phyloP scores from a whole-genome alignment of 768 basidiomycete genomes.

The Gyrodon lividus region DNA sequence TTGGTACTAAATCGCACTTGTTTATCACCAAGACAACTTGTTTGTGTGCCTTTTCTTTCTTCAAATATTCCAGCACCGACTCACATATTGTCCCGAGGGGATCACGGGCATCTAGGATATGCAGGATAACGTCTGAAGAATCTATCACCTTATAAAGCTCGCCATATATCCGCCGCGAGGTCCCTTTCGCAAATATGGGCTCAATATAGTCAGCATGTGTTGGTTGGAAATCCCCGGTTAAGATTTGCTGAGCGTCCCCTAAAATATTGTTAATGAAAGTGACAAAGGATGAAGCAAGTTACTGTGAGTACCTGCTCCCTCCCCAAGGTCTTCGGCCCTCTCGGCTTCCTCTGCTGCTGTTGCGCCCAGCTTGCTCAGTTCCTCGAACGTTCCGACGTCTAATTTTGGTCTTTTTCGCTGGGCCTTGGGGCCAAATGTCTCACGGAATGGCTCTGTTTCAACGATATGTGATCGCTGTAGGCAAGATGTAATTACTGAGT shows the following conservation, averaged over 20 bases:
- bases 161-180: constrained; percentile 93
- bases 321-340: constrained; percentile 36
- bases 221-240: constrained; percentile 41
- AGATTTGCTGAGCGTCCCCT: constrained; percentile 12
- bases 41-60: constrained; percentile 96
- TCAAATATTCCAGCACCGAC: constrained; percentile 87
- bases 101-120: constrained; percentile 94
- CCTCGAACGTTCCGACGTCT: constrained; percentile 89
- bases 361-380: constrained; percentile 68
- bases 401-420: constrained; percentile 88
- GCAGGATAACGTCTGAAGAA: constrained; percentile 94
- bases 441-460: constrained; percentile 90
- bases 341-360: constrained; percentile 57
- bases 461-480: constrained; percentile 85
- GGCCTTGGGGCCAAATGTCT: constrained; percentile 95
- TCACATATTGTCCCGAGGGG: constrained; percentile 95
- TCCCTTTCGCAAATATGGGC: constrained; percentile 93
- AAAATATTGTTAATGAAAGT: constrained; percentile 2
- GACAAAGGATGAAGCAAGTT: not conserved
- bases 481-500: constrained; percentile 3
- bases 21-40: constrained; percentile 96
- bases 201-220: constrained; percentile 82
- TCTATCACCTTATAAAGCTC: constrained; percentile 99
- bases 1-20: constrained; percentile 98
- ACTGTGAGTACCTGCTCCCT: constrained; percentile 41